Percentiles rank a stretch among this genome's conserved stretches.
phyloP scores from a whole-genome alignment of 768 basidiomycete species.

The Rhodotorula sphaerocarpa region DNA sequence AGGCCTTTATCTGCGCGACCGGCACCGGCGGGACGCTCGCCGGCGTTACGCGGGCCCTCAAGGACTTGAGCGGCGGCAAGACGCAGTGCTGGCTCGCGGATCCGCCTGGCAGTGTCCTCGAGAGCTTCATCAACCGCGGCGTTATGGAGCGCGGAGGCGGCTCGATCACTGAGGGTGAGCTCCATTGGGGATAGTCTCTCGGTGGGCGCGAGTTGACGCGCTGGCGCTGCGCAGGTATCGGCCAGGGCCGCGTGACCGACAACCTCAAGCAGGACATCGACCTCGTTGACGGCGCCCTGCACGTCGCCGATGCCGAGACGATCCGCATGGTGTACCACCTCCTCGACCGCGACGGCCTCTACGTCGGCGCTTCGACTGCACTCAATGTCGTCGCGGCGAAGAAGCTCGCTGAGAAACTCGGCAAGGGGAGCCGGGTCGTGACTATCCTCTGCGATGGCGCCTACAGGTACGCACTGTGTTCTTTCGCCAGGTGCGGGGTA shows the following conservation, averaged over 20 bases:
- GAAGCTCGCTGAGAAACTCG: slow-evolving; percentile 74
- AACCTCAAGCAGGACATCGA: slow-evolving; percentile 77
- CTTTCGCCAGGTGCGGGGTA: no score
- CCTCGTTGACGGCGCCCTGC: slow-evolving; percentile 66
- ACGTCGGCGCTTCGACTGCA: slow-evolving; percentile 87
- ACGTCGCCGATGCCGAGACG: slow-evolving; percentile 76
- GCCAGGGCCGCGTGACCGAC: slow-evolving; percentile 88
- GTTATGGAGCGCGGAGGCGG: slow-evolving; percentile 67
- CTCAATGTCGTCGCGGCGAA: slow-evolving; percentile 90
- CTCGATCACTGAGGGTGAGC: slow-evolving; percentile 79
- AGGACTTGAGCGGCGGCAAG: slow-evolving; percentile 68
- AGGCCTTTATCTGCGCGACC: slow-evolving; percentile 89
- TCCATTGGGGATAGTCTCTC: neutral
- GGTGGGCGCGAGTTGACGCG: neutral
- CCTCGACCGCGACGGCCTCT: slow-evolving; percentile 83
- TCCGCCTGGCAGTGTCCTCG: slow-evolving; percentile 87
- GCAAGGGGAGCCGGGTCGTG: slow-evolving; percentile 70
- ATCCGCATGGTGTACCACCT: slow-evolving; percentile 90
- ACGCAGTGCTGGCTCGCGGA: slow-evolving; percentile 91
- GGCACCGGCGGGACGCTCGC: slow-evolving; percentile 95
- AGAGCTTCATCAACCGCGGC: slow-evolving; percentile 71
- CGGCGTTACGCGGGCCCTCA: slow-evolving; percentile 72
- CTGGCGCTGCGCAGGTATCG: slow-evolving; percentile 64
- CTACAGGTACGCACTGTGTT: slow-evolving; percentile 55
- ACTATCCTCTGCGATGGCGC: slow-evolving; percentile 93